phyloP scores from a whole-genome alignment of 2,329 filamentous ascomycete species.

The Rhytidhysteron rufulum region DNA sequence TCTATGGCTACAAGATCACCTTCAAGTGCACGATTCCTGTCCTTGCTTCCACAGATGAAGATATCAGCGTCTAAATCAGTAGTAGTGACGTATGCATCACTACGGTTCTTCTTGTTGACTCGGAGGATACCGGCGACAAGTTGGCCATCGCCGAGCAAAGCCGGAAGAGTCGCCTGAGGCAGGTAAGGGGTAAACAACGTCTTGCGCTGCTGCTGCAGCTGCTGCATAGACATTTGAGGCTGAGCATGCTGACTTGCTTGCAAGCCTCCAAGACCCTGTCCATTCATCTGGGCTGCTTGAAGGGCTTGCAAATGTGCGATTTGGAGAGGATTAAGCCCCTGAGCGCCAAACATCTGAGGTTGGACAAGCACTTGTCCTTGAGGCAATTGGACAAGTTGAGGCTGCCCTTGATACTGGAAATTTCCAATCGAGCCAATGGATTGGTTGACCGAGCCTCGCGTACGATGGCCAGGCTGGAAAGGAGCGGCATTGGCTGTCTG shows the following conservation, averaged over 20 bases:
- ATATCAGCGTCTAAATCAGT: constrained; percentile 96
- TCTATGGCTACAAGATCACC: constrained; percentile 95
- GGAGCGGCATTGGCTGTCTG: constrained; percentile 66
- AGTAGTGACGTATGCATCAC: constrained; percentile 95
- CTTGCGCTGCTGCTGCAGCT: constrained; percentile 90
- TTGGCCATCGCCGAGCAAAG: constrained; percentile 84
- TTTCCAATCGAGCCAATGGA: constrained; percentile 79
- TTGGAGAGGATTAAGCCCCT: constrained; percentile 84
- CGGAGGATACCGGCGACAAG: constrained; percentile 94
- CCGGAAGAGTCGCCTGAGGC: constrained; percentile 88
- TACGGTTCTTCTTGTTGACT: constrained; percentile 99
- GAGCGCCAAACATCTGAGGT: constrained; percentile 76
- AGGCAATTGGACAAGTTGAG: constrained; percentile 80
- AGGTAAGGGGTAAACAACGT: constrained; percentile 98
- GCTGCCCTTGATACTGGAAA: constrained; percentile 86
- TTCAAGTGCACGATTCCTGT: constrained; percentile 93
- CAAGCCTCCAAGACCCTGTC: constrained; percentile 64
- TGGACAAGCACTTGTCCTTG: constrained; percentile 80
- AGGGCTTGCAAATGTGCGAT: constrained; percentile 87
- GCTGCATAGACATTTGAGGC: constrained; percentile 58
- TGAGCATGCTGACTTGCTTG: constrained; percentile 69
- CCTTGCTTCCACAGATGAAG: constrained; percentile 99
- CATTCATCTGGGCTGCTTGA: constrained; percentile 80
- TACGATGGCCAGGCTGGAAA: constrained; percentile 90
- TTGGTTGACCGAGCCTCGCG: constrained; percentile 76